Evolutionary conservation across 768 basidiomycete species (phyloP).

Genomic region (Erythrobasidium yunnanense): DNA sequence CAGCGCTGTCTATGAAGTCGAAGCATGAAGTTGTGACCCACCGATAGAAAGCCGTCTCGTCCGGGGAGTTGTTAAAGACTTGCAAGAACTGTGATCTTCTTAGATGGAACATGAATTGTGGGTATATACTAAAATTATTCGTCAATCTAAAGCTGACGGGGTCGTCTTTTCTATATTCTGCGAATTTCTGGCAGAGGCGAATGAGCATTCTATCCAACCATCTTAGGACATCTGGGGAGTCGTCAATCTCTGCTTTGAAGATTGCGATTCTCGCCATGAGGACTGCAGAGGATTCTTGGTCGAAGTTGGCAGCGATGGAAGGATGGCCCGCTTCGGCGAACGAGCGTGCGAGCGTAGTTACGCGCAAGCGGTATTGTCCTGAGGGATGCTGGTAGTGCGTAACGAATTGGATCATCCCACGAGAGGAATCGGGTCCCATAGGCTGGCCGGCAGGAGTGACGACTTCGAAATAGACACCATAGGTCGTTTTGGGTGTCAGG

Average conservation of each 20-base stretch:
- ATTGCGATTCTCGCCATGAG: constrained; percentile 98
- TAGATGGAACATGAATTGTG: constrained; percentile 99
- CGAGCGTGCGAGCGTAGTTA: constrained; percentile 95
- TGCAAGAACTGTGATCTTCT: constrained; percentile 95
- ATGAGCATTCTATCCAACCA: constrained; percentile 99
- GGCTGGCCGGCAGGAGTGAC: constrained; percentile 85
- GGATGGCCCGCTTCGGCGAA: constrained; percentile 97
- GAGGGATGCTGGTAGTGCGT: constrained; percentile 97
- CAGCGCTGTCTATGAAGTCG: neutral
- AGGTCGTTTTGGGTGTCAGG: constrained; percentile 72
- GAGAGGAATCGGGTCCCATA: constrained; percentile 65
- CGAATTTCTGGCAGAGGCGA: constrained; percentile 95
- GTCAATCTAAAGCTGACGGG: constrained; percentile 80
- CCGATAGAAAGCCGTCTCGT: constrained; percentile 98
- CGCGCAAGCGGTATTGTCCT: constrained; percentile 85
- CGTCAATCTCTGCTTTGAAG: constrained; percentile 98
- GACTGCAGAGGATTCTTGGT: constrained; percentile 95
- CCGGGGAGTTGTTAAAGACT: constrained; percentile 98
- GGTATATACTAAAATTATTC: constrained; percentile 97
- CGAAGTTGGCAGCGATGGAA: constrained; percentile 81
- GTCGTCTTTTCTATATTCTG: constrained; percentile 96
- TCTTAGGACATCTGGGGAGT: constrained; percentile 85
- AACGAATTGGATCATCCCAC: constrained; percentile 93
- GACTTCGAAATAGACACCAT: constrained; percentile 94
- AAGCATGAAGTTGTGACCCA: constrained; percentile 41